Evolutionary conservation across 1,139 yeast genomes (phyloP).

Genomic region (Zygoascus hellenicus): DNA sequence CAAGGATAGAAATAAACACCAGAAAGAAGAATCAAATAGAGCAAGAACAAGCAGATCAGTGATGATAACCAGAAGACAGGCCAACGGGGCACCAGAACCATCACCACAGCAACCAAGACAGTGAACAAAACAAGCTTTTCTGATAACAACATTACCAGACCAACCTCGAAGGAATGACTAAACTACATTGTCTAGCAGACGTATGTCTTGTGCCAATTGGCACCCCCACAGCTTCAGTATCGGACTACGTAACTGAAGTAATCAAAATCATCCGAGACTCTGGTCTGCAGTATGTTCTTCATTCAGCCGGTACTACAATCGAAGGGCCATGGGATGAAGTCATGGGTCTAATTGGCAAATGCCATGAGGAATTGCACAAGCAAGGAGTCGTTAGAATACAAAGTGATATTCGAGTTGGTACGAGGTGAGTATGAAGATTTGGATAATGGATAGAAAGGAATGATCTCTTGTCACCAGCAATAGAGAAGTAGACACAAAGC

Average conservation of each 20-base stretch:
- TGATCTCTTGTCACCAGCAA: background rate
- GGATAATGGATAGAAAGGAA: background rate
- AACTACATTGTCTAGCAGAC: conserved; percentile 68
- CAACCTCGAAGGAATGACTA: conserved; percentile 35
- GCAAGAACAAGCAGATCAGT: background rate
- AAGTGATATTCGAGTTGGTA: conserved; percentile 79
- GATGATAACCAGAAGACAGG: background rate
- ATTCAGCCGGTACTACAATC: conserved; percentile 87
- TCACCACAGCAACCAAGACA: background rate
- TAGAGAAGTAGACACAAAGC: too few species aligned
- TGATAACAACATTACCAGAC: conserved; percentile 6
- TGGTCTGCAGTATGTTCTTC: conserved; percentile 61
- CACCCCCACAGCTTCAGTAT: conserved; percentile 68
- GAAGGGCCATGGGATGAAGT: conserved; percentile 93
- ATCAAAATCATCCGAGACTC: conserved; percentile 58
- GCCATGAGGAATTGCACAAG: conserved; percentile 66
- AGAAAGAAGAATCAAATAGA: background rate
- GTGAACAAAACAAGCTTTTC: background rate
- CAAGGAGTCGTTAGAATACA: conserved; percentile 72
- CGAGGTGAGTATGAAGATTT: conserved; percentile 38
- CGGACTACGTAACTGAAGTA: conserved; percentile 68
- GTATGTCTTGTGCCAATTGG: conserved; percentile 83
- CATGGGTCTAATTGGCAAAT: conserved; percentile 67
- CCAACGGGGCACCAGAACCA: background rate
- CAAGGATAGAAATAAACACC: background rate